These are phyloP conservation scores for Cucurbita maxima DNA, from an alignment of 306 rosid species.

Conservation along the genomic window DNA sequence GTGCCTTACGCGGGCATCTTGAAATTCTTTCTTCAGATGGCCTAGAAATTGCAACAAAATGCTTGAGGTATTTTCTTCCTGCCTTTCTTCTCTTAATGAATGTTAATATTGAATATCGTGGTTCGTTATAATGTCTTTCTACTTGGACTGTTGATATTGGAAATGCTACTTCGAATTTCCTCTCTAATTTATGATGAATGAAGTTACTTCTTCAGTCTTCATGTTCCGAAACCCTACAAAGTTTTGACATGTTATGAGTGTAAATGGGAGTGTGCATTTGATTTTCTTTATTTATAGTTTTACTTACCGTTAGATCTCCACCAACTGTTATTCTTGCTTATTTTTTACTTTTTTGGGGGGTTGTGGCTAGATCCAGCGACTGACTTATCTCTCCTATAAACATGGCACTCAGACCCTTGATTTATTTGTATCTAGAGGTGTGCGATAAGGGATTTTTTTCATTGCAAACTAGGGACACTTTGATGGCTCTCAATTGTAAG, in stretches of 20 bases:
- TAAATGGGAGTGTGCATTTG: not conserved
- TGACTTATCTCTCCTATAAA: not conserved
- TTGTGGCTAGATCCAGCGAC: not conserved
- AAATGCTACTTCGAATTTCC: not conserved
- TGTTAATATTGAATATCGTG: not conserved
- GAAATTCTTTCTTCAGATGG: constrained; percentile 55
- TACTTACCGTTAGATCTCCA: not conserved
- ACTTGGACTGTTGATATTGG: not conserved
- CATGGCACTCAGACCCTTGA: not conserved
- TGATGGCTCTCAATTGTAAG: not conserved
- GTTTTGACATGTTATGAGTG: not conserved
- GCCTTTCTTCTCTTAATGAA: not conserved
- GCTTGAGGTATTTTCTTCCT: constrained; percentile 44
- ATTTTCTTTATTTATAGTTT: not conserved
- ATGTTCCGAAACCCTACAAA: not conserved
- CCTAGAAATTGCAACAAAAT: constrained; percentile 48
- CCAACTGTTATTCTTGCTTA: not conserved
- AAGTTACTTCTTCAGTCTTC: not conserved
- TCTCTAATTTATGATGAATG: not conserved
- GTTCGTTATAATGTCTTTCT: not conserved
- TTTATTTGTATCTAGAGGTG: not conserved
- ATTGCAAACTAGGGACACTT: not conserved
- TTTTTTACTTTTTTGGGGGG: not conserved
- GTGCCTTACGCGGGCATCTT: constrained; percentile 48
- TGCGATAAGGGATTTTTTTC: not conserved